These are phyloP conservation scores for Ilyonectria robusta DNA, from an alignment of 2,329 filamentous ascomycete species.

Conservation along the genomic window DNA sequence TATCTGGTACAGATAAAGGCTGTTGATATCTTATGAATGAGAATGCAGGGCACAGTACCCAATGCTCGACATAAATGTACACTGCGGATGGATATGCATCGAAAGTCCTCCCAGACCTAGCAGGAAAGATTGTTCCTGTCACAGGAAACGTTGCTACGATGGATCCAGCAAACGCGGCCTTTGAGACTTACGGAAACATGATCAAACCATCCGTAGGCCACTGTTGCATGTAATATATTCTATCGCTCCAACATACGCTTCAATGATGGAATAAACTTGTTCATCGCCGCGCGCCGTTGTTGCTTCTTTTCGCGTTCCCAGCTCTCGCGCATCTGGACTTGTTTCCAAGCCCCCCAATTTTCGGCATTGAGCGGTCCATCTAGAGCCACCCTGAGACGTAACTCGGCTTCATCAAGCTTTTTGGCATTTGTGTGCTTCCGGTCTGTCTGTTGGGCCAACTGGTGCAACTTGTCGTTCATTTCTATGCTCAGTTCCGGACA, in stretches of 20 bases:
- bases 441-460: constrained; percentile 3
- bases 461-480: constrained; percentile 17
- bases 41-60: too few relatives aligned
- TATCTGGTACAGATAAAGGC: too few relatives aligned
- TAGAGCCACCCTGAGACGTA: constrained; percentile 16
- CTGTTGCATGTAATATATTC: neutral
- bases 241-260: constrained; percentile 6
- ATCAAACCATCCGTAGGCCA: too few relatives aligned
- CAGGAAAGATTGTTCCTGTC: too few relatives aligned
- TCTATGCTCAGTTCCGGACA: constrained; percentile 11
- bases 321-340: neutral
- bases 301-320: neutral
- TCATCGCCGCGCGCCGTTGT: neutral
- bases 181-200: too few relatives aligned
- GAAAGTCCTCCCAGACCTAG: too few relatives aligned
- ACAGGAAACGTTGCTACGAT: too few relatives aligned
- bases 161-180: too few relatives aligned
- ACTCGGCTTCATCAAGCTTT: neutral
- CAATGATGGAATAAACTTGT: neutral
- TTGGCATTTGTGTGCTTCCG: neutral
- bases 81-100: too few relatives aligned
- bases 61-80: too few relatives aligned
- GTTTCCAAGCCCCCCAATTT: constrained; percentile 16
- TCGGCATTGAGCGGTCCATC: constrained; percentile 17
- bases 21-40: too few relatives aligned